phyloP scores from a whole-genome alignment of 2,329 filamentous ascomycete species.

The Elsinoe perseae region DNA sequence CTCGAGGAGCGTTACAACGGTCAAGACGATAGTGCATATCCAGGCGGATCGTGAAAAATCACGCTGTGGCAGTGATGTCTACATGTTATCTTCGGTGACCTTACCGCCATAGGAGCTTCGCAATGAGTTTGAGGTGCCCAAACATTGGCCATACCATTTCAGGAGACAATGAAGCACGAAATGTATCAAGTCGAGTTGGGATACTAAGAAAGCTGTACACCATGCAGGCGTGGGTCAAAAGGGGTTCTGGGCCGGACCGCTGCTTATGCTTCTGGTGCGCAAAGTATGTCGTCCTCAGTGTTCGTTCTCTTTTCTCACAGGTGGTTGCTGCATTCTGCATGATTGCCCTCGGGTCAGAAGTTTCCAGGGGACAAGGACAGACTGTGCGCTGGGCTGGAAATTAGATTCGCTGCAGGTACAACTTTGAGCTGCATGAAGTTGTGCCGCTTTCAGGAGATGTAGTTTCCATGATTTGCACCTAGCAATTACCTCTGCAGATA shows the following conservation, averaged over 20 bases:
- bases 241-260: background rate
- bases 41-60: background rate
- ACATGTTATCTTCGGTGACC: background rate
- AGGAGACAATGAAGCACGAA: background rate
- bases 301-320: too few species aligned
- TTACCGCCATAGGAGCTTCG: background rate
- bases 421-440: background rate
- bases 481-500: background rate
- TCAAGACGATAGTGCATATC: background rate
- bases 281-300: too few species aligned
- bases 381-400: background rate
- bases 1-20: background rate
- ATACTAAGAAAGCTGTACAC: background rate
- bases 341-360: background rate
- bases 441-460: background rate
- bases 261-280: too few species aligned
- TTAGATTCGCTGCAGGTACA: background rate
- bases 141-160: background rate
- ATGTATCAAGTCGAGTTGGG: background rate
- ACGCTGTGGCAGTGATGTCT: background rate
- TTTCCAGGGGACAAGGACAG: too few species aligned
- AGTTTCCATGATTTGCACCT: background rate
- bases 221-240: background rate
- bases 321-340: too few species aligned
- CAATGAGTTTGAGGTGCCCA: background rate